Base-by-base conservation (phyloP, 2,329 filamentous ascomycete species). In the Hyphodiscus sp. region DNA sequence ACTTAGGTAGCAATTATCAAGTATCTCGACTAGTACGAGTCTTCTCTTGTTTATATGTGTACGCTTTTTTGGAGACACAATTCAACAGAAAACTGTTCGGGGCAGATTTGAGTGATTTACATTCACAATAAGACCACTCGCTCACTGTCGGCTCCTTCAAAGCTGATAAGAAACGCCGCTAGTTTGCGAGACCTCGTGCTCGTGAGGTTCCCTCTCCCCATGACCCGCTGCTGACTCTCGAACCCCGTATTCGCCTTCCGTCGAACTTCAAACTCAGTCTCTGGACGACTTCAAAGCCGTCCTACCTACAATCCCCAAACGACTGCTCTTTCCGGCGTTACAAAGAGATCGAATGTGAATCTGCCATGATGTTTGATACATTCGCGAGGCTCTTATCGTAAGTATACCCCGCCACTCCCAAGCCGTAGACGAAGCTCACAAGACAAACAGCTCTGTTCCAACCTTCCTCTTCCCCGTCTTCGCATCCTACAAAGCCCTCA, bases 401-500 rank as follows among this genome's bases (percentile, higher is more conserved):
- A 75, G 86, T 43, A 47, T 78, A 61, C 58, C 60, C 56, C 56
- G 61, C 61, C 57, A 61, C 64, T 47, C 47, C n/a, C 48, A 51
- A 53, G 53, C 51, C 48, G 42, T 47, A 1, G 11, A 16, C 9
- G n/a, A 23, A 11, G 23, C 10, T 38, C 20, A 57, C 65, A 67
- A 52, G 62, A 50, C 49, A 20, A 42, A 45, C 68, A 95, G 91
- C 68, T 92, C 89, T 59, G 72, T 92, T 69, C 85, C 88, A 55
- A 95, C 91, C 53, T 91, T 95, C 68, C 83, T 96, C 68, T 95
- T 97, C 69, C 94, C 94, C 49, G 83, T 96, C 59, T 97, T 96
- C 74, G 91, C 92, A 62, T 96, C 92, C 60, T 97, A 96, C 80
- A 97, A 97, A 77, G 92, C 94, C 47, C 86, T 99, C 67, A 92